Evolutionary conservation across 1,284 basidiomycete species (phyloP).

Genomic region (Cutaneotrichosporon sp.): DNA sequence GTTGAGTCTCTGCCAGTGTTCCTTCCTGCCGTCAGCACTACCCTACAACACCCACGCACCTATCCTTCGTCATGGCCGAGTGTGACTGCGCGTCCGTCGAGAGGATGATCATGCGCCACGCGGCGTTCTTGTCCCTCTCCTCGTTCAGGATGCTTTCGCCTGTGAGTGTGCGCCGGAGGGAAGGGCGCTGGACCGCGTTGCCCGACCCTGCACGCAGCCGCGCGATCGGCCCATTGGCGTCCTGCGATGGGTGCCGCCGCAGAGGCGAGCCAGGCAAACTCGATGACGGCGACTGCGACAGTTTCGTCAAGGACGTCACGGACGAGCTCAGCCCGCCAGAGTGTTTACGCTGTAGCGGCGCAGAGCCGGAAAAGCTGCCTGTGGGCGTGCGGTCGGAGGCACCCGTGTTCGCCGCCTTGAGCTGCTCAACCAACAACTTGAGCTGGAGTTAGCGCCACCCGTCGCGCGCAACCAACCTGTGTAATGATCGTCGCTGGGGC

Average conservation of each 20-base stretch:
- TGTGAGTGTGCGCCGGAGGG: constrained; percentile 40
- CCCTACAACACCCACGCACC: constrained; percentile 15
- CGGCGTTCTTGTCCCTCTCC: constrained; percentile 47
- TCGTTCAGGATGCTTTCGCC: constrained; percentile 42
- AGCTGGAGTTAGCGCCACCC: constrained; percentile 16
- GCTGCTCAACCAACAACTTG: constrained; percentile 38
- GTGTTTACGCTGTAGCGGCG: too few species aligned
- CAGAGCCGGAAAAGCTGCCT: too few species aligned
- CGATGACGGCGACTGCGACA: neutral
- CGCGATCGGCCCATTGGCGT: neutral
- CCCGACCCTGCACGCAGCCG: neutral
- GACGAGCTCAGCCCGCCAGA: neutral
- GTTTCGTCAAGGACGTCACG: neutral
- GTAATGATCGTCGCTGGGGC: constrained; percentile 28
- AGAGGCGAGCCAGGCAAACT: neutral
- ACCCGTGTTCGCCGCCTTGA: constrained; percentile 13
- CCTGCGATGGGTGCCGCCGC: neutral
- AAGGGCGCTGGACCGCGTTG: constrained; percentile 9
- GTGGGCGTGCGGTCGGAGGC: neutral
- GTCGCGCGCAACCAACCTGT: constrained; percentile 27
- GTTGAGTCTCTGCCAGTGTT: constrained; percentile 44
- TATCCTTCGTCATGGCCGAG: constrained; percentile 40
- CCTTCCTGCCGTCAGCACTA: constrained; percentile 23
- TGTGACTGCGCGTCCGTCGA: constrained; percentile 40
- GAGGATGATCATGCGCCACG: constrained; percentile 48